phyloP scores from a whole-genome alignment of 2,329 filamentous ascomycete species.

The Exophiala sideris region DNA sequence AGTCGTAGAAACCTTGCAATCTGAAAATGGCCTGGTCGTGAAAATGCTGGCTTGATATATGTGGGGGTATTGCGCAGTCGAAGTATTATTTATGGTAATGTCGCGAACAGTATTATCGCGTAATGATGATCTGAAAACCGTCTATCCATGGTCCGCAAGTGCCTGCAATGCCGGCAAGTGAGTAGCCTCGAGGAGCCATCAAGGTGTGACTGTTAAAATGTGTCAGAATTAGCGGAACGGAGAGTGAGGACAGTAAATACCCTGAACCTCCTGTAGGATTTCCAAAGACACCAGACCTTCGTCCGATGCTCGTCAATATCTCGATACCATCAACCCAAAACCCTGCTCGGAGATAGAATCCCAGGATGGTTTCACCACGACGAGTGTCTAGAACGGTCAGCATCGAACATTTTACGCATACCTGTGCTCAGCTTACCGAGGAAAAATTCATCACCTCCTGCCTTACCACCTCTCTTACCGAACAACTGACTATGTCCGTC shows the following conservation, averaged over 20 bases:
- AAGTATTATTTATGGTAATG: neutral
- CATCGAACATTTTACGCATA: conserved; percentile 1
- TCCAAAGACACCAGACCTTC: conserved; percentile 80
- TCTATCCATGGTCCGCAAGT: conserved; percentile 79
- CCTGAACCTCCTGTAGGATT: conserved; percentile 74
- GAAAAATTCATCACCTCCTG: conserved; percentile 69
- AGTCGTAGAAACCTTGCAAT: too few species aligned
- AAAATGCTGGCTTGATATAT: neutral
- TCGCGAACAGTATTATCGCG: conserved; percentile 48
- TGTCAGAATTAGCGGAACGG: conserved; percentile 1
- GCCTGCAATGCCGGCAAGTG: conserved; percentile 81
- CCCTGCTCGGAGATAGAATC: conserved; percentile 78
- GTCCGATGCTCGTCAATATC: conserved; percentile 82
- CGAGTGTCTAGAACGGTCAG: conserved; percentile 62
- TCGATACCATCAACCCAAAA: conserved; percentile 85
- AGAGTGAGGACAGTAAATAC: conserved; percentile 55
- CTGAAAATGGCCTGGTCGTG: too few species aligned
- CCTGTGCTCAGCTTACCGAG: conserved; percentile 58
- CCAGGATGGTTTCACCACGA: conserved; percentile 79
- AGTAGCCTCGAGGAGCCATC: conserved; percentile 85
- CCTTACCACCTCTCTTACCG: conserved; percentile 71
- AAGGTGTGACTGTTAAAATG: conserved; percentile 66
- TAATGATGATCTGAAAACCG: conserved; percentile 78
- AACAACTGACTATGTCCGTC: conserved; percentile 81
- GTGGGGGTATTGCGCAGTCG: too few species aligned